Percentiles rank a stretch among this genome's conserved stretches.
These are phyloP conservation scores for Eudorina sp. DNA, from an alignment of 139 green algal genomes.

Conservation along the genomic window DNA sequence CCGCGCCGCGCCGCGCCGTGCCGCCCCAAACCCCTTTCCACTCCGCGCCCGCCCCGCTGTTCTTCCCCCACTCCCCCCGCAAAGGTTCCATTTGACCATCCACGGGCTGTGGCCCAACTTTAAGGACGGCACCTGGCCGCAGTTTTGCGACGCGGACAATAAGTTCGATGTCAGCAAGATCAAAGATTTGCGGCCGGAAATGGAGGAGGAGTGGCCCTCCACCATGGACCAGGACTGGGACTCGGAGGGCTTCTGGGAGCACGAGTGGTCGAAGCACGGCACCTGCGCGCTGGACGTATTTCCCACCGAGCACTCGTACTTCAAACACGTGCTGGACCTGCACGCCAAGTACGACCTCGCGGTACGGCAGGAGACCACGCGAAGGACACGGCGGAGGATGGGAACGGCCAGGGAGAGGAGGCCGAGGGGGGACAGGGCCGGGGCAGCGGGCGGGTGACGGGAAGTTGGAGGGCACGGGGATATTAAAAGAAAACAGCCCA, in stretches of 20 bases:
- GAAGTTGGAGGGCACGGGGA: no score
- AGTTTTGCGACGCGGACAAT: slow-evolving; percentile 66
- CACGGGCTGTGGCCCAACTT: slow-evolving; percentile 87
- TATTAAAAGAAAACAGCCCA: no score
- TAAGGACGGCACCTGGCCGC: slow-evolving; percentile 66
- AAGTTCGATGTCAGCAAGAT: slow-evolving; percentile 48
- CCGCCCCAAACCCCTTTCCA: neutral
- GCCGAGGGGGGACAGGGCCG: no score
- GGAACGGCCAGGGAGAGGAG: no score
- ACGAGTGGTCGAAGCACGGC: slow-evolving; percentile 79
- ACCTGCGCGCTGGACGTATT: slow-evolving; percentile 70
- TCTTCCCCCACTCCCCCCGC: no score
- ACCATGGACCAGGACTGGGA: slow-evolving; percentile 38
- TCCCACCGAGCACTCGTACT: slow-evolving; percentile 66
- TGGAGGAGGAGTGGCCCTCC: slow-evolving; percentile 57
- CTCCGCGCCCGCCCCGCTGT: no score
- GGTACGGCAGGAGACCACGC: no score
- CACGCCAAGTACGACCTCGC: slow-evolving; percentile 63
- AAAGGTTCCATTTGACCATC: slow-evolving; percentile 81
- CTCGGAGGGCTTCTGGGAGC: slow-evolving; percentile 68
- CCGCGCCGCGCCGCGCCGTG: no score
- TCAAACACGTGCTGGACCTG: slow-evolving; percentile 65
- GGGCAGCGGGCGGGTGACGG: no score
- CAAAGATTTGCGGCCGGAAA: slow-evolving; percentile 43
- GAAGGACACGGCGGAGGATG: no score